Base-by-base conservation (phyloP, 345 rosid genomes). In the Hibiscus mutabilis region DNA sequence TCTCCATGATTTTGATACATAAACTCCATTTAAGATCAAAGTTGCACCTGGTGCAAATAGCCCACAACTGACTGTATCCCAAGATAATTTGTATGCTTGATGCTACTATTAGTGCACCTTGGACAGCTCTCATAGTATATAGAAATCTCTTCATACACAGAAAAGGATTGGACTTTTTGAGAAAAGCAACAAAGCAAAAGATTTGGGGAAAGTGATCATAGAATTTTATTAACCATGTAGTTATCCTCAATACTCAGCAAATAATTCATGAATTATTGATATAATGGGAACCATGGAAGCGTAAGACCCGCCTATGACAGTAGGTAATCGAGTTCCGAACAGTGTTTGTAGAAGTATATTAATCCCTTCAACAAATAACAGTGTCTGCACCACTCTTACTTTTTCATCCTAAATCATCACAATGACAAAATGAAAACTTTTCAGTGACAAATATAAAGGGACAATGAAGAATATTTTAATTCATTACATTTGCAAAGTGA, bases 31-130 rank as follows among this genome's bases (percentile, higher is more conserved):
- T 21, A 27, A 60, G 73, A 72, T 29, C 49, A 37, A 18, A 47
- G 52, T 7, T 58, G 57, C 84, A 94, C 98, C 99, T 89, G 83
- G 99, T 87, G 81, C 92, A 92, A 27, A 95, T 90, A 33, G 86
- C 97, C 99, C 99, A 92, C 76, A 95, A 75, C 63, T 92, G 99
- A 79, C 99, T 95, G 79, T 86, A 95, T 52, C 97, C 99, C 51
- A 95, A 83, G 70, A 95, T 88, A 75, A 92, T 95, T 75, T 95
- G 97, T 77, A 95, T 80, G 75, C 97, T 95, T 60, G 99, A 95
- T 81, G 97, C 89, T 67, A 95, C 97, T 24, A 95, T 95, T 18
- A 95, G 70, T 42, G 99, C 99, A 51, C 97, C 99, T 87, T 95
- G 99, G 63, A 95, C 97, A 0, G 99, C 99, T 81, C 93, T 92